Evolutionary conservation across 805 yeast genomes (phyloP), one percentile per base, ranked within the genome.

Genomic region (Metschnikowia proteae): DNA sequence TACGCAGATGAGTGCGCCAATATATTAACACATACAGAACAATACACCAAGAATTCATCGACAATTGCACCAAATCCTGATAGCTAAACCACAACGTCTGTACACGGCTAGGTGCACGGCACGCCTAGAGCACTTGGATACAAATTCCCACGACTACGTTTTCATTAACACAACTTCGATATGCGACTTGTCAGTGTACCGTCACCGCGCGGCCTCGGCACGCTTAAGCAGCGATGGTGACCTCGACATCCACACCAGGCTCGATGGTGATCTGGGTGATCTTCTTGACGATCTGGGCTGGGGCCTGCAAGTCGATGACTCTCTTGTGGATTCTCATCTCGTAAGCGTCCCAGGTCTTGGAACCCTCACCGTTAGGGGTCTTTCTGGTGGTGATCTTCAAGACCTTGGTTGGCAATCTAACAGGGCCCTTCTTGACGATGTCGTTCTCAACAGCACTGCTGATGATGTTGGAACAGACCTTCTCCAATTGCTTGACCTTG

Each of bases 311-410:
- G 81, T 91, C 97, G 71, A 94, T 89, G 78, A 89, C 86, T 81
- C 99, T 91, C 95, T 94, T 94, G 96, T 94, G 99, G 84, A 94
- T 90, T 87, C 97, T 92, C 96, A 94, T 87, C 84, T 94, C 99
- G 79, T 84, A 94, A 68, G 95, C 81, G 76, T 94, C 99, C 97
- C 97, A 94, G 70, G 99, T 94, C 92, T 94, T 94, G 67, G 99
- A 94, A 94, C 99, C 99, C 83, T 94, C 97, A 94, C 99, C 99
- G 79, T 95, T 95, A 72, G 99, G 99, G 73, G 99, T 87, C 91
- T 94, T 94, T 88, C 99, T 90, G 88, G 99, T 94, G 80, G 96
- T 82, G 81, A 94, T 82, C 80, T 87, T 89, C 73, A 94, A 87
- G 67, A 87, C 94, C 87, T 91, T 94, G 79, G 99, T 94, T 82